Base-by-base conservation (phyloP, 805 yeast genomes). In the Wickerhamomyces ciferrii region DNA sequence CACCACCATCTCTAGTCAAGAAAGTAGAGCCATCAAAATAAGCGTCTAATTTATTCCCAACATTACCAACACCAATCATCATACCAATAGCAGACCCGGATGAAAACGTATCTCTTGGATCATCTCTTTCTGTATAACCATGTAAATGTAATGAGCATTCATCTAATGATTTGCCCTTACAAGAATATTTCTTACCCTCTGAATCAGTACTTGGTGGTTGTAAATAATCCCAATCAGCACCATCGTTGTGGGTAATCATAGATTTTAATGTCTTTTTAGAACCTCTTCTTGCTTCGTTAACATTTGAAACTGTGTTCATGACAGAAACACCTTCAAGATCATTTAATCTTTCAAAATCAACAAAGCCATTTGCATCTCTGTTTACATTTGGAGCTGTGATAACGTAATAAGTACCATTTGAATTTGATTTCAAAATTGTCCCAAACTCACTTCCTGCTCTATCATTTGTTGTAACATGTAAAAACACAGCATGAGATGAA, bases 21-120 rank as follows among this genome's bases (percentile, higher is more conserved):
- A 78, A 94, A 0, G 97, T 87, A 2, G 84, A 71, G 1, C 84
- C 75, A 42, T 81, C 78, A 3, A 74, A 70, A 37, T 62, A 52
- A 9, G 77, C 66, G 5, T 65, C 68, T 44, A 92, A 67, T 9
- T 55, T 50, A 25, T 73, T 76, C 7, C 97, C 98, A 43, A 89
- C 96, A 60, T 86, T 90, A 27, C 99, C 99, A n/a, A 86, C 79
- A n/a, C 86, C 97, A 53, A 94, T 71, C 75, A 92, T 67, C 67
- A 90, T 67, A 1, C 99, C 99, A 18, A 84, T 74, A 0, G 98
- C 98, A 10, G 96, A 84, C 0, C 87, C 81, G 0, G 98, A 90
- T 0, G 96, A 85, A 54, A 71, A 87, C 0, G 96, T 84, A 59
- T 92, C 97, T 56, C 96, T 76, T 46, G 77, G 75, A 62, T 91